Percentiles rank a stretch among this genome's conserved stretches.
phyloP scores from a whole-genome alignment of 1,284 basidiomycete genomes.

The Gastroboletus turbinatus region DNA sequence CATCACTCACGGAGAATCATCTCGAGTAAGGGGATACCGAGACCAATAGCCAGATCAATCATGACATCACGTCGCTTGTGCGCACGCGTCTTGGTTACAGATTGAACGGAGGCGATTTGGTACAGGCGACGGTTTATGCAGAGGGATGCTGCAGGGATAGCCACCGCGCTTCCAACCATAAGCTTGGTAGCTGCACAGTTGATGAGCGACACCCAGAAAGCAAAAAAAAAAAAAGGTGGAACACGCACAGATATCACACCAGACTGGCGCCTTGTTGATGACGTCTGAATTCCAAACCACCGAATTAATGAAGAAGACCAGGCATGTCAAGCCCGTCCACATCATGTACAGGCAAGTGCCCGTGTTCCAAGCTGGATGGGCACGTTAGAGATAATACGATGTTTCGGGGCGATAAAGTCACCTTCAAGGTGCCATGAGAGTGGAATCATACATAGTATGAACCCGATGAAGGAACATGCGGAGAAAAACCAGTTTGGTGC shows the following conservation, averaged over 20 bases:
- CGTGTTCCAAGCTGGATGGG: constrained; percentile 48
- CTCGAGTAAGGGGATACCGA: constrained; percentile 46
- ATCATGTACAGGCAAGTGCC: constrained; percentile 54
- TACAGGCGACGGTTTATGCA: constrained; percentile 50
- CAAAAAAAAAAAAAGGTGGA: no score
- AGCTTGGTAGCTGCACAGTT: constrained; percentile 40
- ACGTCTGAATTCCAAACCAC: constrained; percentile 56
- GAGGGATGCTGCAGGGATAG: constrained; percentile 50
- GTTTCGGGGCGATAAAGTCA: neutral
- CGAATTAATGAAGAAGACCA: constrained; percentile 51
- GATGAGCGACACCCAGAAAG: constrained; percentile 4
- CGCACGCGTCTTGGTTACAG: constrained; percentile 31
- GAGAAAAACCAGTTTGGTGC: constrained; percentile 34
- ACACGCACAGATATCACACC: constrained; percentile 49
- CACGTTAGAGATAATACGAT: constrained; percentile 4
- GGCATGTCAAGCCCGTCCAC: constrained; percentile 55
- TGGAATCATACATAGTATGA: constrained; percentile 39
- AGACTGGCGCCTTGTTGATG: constrained; percentile 46
- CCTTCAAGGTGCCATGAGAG: constrained; percentile 48
- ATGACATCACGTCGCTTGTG: constrained; percentile 38
- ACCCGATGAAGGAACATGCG: constrained; percentile 36
- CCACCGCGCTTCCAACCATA: constrained; percentile 41
- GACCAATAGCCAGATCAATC: constrained; percentile 48
- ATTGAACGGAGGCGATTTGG: constrained; percentile 43
- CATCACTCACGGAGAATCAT: constrained; percentile 50